Base-by-base conservation (phyloP, 2,329 filamentous ascomycete genomes). In the Zelopaecilomyces penicillatus region DNA sequence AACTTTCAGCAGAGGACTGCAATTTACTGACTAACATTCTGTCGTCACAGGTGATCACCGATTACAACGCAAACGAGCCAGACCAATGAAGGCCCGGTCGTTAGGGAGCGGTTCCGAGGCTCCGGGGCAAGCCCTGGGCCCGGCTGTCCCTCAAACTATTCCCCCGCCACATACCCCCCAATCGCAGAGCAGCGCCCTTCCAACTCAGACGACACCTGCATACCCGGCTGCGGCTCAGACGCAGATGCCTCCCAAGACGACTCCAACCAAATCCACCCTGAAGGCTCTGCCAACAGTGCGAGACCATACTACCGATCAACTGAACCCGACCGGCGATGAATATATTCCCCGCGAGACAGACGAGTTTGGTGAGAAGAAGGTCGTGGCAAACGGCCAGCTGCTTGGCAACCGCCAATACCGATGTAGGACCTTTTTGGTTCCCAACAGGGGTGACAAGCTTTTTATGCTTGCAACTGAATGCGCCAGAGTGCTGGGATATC, bases 401-500 rank as follows among this genome's bases (percentile, higher is more conserved):
- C 75, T 85, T 29, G 90, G 89, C 49, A 80, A 78, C 26, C 86
- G 93, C 55, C 85, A 91, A 59, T 98, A 96, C 69, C 82, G 86
- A 62, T 96, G 91, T 66, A 78, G 90, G 51, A 97, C 91, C 1
- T 98, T 98, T 63, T 80, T 87, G 52, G 90, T 98, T 4, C 89
- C 91, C 12, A 83, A 94, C 57, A 77, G 93, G 55, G 89, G 87
- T 29, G 84, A 94, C 53, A 96, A 96, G 66, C 77, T 97, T 5
- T 98, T 97, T 68, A 98, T 98, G 93, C 79, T 98, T 42, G 93
- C 93, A 32, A 98, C 93, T 11, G 93, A 98, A 67, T 97, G 93
- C 62, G 93, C 93, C 27, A 82, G 93, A 53, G 89, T 96, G 4
- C 73, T 97, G 26, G 87, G 89, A 39, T 98, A 98, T 63, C 80